Evolutionary conservation across 169 alveolate genomes (phyloP).

Genomic region (Eimeria acervulina): DNA sequence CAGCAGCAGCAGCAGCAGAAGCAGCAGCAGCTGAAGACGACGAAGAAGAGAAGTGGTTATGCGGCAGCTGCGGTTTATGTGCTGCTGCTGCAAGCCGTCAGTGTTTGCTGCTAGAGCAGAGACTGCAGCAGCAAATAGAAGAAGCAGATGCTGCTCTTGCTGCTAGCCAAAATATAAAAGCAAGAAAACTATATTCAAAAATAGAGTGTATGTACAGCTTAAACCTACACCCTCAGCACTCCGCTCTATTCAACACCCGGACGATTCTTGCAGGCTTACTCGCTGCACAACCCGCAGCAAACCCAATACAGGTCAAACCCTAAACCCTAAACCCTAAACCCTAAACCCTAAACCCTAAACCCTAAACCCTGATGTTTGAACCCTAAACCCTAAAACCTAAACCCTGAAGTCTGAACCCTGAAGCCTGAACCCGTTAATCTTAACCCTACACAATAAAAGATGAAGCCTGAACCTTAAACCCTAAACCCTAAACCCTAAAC

Average conservation of each 20-base stretch:
- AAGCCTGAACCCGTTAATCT: too few species aligned
- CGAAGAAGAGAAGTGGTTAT: conserved; percentile 84
- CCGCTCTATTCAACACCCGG: conserved; percentile 89
- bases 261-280: conserved; percentile 91
- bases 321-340: too few species aligned
- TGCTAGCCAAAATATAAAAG: conserved; percentile 87
- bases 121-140: conserved; percentile 83
- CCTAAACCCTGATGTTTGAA: too few species aligned
- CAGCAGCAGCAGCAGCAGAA: not conserved
- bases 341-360: too few species aligned
- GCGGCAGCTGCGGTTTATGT: conserved; percentile 88
- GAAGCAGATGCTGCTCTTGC: conserved; percentile 86
- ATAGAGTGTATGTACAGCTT: conserved; percentile 88
- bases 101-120: conserved; percentile 85
- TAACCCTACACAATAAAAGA: too few species aligned
- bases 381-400: too few species aligned
- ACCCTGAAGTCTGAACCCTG: too few species aligned
- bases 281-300: conserved; percentile 87
- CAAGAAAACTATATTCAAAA: conserved; percentile 86
- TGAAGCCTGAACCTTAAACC: too few species aligned
- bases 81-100: conserved; percentile 78
- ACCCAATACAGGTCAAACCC: not conserved
- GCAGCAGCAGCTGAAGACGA: not conserved
- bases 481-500: too few species aligned
- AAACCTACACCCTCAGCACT: conserved; percentile 91